Percentiles rank a stretch among this genome's conserved stretches.
phyloP scores from a whole-genome alignment of 441 rosid species.

The Pelargonium myrrhifolium region DNA sequence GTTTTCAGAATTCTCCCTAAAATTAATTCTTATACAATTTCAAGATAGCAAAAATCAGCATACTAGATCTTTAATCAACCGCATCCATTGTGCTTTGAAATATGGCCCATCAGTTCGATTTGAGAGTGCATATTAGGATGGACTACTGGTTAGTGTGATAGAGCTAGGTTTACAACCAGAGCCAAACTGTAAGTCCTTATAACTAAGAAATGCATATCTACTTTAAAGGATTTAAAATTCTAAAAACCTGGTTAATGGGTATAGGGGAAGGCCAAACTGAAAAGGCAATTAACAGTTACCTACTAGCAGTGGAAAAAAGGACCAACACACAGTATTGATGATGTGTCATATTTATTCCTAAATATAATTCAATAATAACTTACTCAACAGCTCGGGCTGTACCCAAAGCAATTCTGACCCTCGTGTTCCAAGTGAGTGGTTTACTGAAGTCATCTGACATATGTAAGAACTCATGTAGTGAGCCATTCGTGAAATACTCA shows the following conservation, averaged over 20 bases:
- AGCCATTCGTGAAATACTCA: constrained; percentile 76
- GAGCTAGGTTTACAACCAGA: neutral
- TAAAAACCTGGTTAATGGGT: too few species aligned
- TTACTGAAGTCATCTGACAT: constrained; percentile 83
- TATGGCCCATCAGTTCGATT: neutral
- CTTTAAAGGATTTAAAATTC: neutral
- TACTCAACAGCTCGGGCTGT: constrained; percentile 86
- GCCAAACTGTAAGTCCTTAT: neutral
- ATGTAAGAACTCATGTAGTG: constrained; percentile 82
- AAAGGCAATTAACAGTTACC: too few species aligned
- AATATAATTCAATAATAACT: constrained; percentile 18
- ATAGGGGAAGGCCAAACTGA: too few species aligned
- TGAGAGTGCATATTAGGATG: neutral
- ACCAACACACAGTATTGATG: constrained; percentile 9
- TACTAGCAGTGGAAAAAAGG: too few species aligned
- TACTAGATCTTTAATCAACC: neutral
- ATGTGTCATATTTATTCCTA: neutral
- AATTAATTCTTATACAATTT: neutral
- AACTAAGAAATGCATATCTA: neutral
- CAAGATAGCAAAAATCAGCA: neutral
- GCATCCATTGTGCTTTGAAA: neutral
- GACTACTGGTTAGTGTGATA: neutral
- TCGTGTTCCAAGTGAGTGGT: constrained; percentile 94
- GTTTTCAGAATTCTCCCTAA: neutral
- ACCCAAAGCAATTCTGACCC: constrained; percentile 85